phyloP scores from a whole-genome alignment of 129 eudicot species.

The Artemisia annua region DNA sequence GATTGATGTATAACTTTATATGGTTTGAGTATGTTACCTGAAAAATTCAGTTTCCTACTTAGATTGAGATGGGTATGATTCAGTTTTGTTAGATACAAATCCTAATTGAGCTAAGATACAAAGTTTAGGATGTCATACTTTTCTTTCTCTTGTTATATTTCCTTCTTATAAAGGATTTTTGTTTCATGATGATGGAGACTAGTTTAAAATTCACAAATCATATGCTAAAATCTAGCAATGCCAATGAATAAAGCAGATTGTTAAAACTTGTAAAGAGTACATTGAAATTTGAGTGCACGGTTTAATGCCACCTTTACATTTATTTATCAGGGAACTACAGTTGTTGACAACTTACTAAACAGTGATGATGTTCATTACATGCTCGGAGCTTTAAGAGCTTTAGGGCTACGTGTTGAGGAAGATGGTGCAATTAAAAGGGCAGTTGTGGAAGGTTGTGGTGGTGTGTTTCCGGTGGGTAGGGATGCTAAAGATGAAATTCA shows the following conservation, averaged over 20 bases:
- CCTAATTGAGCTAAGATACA: background rate
- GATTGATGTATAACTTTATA: background rate
- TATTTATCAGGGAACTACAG: constrained; percentile 74
- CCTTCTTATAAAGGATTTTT: background rate
- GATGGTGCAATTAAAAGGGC: constrained; percentile 70
- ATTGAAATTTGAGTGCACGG: constrained; percentile 1
- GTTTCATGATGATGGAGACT: constrained; percentile 4
- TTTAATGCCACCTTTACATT: constrained; percentile 5
- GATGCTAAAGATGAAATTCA: constrained; percentile 72
- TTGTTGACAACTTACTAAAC: constrained; percentile 83
- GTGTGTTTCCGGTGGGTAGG: constrained; percentile 78
- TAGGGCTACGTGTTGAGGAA: constrained; percentile 86
- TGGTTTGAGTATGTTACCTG: background rate
- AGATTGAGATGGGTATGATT: constrained; percentile 1
- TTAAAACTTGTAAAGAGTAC: background rate
- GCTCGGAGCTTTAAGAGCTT: constrained; percentile 90
- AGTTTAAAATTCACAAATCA: background rate
- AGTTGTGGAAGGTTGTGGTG: constrained; percentile 87
- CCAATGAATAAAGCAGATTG: background rate
- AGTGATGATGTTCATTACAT: constrained; percentile 97
- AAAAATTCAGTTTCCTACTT: background rate
- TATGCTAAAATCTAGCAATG: constrained; percentile 3
- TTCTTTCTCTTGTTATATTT: background rate
- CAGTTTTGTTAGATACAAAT: constrained; percentile 1
- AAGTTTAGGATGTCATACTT: background rate